Percentiles rank a stretch among this genome's conserved stretches.
These are phyloP conservation scores for Solanum etuberosum DNA, from an alignment of 257 asterid species.

Conservation along the genomic window DNA sequence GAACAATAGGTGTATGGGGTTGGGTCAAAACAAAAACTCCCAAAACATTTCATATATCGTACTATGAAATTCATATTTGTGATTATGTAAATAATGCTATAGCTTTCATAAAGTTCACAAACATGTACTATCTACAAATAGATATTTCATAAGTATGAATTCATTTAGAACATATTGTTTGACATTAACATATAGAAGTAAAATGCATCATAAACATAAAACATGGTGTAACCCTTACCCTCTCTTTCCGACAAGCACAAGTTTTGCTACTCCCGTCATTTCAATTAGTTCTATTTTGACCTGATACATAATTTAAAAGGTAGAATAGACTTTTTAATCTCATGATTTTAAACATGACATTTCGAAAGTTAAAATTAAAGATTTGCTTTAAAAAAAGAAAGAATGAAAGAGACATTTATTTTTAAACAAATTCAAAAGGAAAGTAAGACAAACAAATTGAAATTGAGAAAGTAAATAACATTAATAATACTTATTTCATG, in stretches of 20 bases:
- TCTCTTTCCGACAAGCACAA: too few species aligned
- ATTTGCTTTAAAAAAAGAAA: too few species aligned
- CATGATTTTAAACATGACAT: too few species aligned
- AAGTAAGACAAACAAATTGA: background rate
- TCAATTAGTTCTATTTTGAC: background rate
- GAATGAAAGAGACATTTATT: too few species aligned
- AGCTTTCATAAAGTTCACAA: background rate
- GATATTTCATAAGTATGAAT: background rate
- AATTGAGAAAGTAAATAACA: background rate
- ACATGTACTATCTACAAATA: background rate
- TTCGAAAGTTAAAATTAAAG: too few species aligned
- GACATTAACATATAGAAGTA: too few species aligned
- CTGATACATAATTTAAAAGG: rapidly evolving
- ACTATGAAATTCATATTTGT: background rate
- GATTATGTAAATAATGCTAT: background rate
- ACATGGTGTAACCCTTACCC: too few species aligned
- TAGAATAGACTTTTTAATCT: too few species aligned
- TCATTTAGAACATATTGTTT: too few species aligned
- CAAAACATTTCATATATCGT: too few species aligned
- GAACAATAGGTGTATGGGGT: background rate
- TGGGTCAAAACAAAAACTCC: background rate
- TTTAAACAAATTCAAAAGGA: background rate
- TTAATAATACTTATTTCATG: background rate
- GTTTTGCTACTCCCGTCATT: background rate
- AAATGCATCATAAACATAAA: too few species aligned